phyloP scores from a whole-genome alignment of 2,329 filamentous ascomycete species.

The Fusarium penzigii region DNA sequence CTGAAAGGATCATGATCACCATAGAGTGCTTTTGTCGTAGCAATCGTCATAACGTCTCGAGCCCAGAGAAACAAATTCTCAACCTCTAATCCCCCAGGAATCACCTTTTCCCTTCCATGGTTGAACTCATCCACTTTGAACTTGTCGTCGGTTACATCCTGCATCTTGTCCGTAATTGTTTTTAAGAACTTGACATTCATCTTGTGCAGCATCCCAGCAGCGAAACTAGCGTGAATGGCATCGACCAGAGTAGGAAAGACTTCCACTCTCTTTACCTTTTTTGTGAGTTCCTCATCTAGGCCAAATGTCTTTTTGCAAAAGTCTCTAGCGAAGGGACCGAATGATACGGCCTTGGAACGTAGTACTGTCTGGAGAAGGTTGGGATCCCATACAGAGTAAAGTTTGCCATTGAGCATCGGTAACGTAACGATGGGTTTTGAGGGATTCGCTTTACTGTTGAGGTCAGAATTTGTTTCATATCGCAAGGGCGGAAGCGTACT shows the following conservation, averaged over 20 bases:
- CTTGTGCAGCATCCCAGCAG: conserved; percentile 36
- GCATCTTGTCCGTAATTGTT: conserved; percentile 13
- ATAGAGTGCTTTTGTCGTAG: conserved; percentile 42
- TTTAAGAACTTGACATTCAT: conserved; percentile 23
- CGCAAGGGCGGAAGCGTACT: conserved; percentile 30
- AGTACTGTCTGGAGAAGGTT: conserved; percentile 40
- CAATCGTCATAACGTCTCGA: conserved; percentile 38
- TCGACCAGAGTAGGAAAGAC: conserved; percentile 32
- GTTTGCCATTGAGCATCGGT: conserved; percentile 43
- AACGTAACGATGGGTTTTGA: conserved; percentile 42
- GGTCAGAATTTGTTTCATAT: not conserved
- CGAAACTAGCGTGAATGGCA: conserved; percentile 34
- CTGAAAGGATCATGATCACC: conserved; percentile 45
- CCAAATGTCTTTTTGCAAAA: conserved; percentile 41
- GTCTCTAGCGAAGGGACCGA: conserved; percentile 42
- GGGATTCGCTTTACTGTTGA: conserved; percentile 25
- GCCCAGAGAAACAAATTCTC: conserved; percentile 42
- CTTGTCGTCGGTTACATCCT: conserved; percentile 10
- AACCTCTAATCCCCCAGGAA: conserved; percentile 27
- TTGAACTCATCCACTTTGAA: conserved; percentile 3
- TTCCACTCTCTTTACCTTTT: conserved; percentile 16
- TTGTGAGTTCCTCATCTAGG: conserved; percentile 32
- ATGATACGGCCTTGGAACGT: conserved; percentile 42
- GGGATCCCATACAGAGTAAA: conserved; percentile 47
- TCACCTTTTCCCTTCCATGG: conserved; percentile 10